phyloP scores from a whole-genome alignment of 1,139 yeast genomes.

The Sugiyamaella sp. region DNA sequence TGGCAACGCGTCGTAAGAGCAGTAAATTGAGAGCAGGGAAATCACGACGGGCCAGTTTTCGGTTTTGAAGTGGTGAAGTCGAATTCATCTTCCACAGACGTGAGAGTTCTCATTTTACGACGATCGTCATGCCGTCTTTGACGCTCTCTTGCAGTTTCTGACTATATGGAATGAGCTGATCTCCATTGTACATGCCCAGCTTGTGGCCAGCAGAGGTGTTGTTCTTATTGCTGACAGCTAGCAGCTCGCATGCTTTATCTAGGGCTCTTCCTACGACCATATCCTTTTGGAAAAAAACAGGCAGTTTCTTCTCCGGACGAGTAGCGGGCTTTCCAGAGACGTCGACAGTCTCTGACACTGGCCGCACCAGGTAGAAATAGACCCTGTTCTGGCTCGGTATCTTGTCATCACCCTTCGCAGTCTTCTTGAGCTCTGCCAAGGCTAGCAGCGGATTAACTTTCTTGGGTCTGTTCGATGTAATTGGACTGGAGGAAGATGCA shows the following conservation, averaged over 20 bases:
- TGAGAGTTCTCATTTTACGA: constrained; percentile 13
- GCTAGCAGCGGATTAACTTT: constrained; percentile 37
- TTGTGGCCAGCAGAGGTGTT: constrained; percentile 49
- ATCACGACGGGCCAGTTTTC: not conserved
- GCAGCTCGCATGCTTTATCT: constrained; percentile 62
- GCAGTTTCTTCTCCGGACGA: constrained; percentile 39
- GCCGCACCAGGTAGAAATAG: constrained; percentile 56
- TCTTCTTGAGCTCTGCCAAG: constrained; percentile 50
- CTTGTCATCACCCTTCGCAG: constrained; percentile 70
- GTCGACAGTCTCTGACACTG: constrained; percentile 45
- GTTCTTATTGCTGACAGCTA: constrained; percentile 60
- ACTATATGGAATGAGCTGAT: constrained; percentile 23
- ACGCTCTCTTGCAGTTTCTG: constrained; percentile 26
- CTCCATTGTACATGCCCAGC: constrained; percentile 26
- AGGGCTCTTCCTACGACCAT: constrained; percentile 82
- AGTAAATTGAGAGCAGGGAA: not conserved
- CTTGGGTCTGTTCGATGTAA: constrained; percentile 14
- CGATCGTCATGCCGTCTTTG: constrained; percentile 25
- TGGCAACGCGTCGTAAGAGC: not conserved
- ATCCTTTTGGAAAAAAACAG: constrained; percentile 58
- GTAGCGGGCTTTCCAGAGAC: constrained; percentile 36
- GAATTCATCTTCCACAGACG: no score
- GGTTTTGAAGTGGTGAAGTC: no score
- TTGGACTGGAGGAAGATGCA: constrained; percentile 8
- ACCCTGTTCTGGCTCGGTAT: constrained; percentile 60